These are phyloP conservation scores for Huntiella abstrusa DNA, from an alignment of 2,329 filamentous ascomycete species.

Conservation along the genomic window DNA sequence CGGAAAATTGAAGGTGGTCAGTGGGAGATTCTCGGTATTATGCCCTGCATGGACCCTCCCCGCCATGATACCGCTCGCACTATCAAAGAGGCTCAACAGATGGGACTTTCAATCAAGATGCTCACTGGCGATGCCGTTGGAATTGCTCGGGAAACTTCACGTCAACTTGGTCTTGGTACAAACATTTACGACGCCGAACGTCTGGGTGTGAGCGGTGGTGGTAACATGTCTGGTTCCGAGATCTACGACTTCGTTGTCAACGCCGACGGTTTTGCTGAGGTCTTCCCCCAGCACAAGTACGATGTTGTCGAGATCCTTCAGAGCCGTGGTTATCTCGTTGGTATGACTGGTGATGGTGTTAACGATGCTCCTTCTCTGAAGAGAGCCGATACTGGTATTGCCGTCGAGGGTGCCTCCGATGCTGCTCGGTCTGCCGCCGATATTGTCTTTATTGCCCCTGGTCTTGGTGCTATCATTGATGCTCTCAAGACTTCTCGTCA, in stretches of 20 bases:
- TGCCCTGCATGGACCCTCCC: constrained; percentile 49
- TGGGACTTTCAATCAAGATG: constrained; percentile 89
- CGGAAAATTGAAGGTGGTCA: constrained; percentile 64
- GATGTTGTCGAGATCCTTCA: constrained; percentile 85
- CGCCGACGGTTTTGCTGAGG: constrained; percentile 86
- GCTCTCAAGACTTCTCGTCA: constrained; percentile 83
- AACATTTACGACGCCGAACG: constrained; percentile 90
- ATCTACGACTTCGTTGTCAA: constrained; percentile 92
- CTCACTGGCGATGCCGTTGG: constrained; percentile 87
- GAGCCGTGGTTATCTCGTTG: constrained; percentile 81
- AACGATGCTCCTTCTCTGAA: constrained; percentile 86
- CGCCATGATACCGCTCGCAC: constrained; percentile 81
- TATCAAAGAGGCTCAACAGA: constrained; percentile 71
- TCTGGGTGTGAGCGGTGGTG: constrained; percentile 73
- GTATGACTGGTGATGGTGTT: constrained; percentile 92
- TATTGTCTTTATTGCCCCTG: constrained; percentile 83
- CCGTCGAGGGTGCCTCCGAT: constrained; percentile 79
- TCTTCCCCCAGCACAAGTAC: constrained; percentile 92
- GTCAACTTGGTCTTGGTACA: constrained; percentile 77
- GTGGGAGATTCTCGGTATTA: constrained; percentile 57
- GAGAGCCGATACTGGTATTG: constrained; percentile 92
- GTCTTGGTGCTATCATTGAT: constrained; percentile 82
- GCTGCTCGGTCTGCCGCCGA: constrained; percentile 81
- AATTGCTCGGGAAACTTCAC: constrained; percentile 26
- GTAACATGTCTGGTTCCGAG: constrained; percentile 84